Evolutionary conservation across 2,329 filamentous ascomycete species (phyloP).

Genomic region (Rhinocladiella mackenziei): DNA sequence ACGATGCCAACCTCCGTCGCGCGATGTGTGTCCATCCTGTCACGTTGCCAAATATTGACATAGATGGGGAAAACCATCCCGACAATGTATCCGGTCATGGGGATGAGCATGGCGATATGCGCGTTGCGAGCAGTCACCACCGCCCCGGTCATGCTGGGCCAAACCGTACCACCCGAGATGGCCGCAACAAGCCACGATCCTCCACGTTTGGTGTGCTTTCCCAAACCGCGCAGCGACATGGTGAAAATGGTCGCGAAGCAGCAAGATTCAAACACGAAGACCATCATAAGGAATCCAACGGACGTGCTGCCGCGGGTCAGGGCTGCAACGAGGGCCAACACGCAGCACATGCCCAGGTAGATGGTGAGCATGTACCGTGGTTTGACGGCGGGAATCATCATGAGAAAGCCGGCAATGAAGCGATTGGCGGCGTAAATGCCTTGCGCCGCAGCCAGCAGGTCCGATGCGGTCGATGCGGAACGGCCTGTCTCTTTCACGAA

Average conservation of each 20-base stretch:
- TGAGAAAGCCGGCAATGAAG: slow-evolving; percentile 53
- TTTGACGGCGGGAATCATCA: slow-evolving; percentile 50
- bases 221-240: slow-evolving; percentile 66
- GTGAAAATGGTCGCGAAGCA: slow-evolving; percentile 74
- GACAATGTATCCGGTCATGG: slow-evolving; percentile 31
- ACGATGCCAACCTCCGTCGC: slow-evolving; percentile 22
- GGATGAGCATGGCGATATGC: slow-evolving; percentile 31
- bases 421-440: slow-evolving; percentile 58
- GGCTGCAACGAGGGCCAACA: slow-evolving; percentile 55
- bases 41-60: slow-evolving; percentile 27
- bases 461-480: slow-evolving; percentile 40
- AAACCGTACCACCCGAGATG: slow-evolving; percentile 64
- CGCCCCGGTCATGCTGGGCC: slow-evolving; percentile 64
- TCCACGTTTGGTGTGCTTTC: slow-evolving; percentile 67
- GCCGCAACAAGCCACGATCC: slow-evolving; percentile 65
- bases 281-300: slow-evolving; percentile 48
- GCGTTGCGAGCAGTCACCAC: slow-evolving; percentile 27
- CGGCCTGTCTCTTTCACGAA: slow-evolving; percentile 43
- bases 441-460: slow-evolving; percentile 57
- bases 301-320: slow-evolving; percentile 50
- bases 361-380: slow-evolving; percentile 54
- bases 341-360: slow-evolving; percentile 51
- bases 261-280: slow-evolving; percentile 33
- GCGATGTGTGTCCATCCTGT: slow-evolving; percentile 30
- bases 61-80: slow-evolving; percentile 31